These are phyloP conservation scores for Gossypium rotundifolium DNA, from an alignment of 345 rosid genomes.

Conservation along the genomic window DNA sequence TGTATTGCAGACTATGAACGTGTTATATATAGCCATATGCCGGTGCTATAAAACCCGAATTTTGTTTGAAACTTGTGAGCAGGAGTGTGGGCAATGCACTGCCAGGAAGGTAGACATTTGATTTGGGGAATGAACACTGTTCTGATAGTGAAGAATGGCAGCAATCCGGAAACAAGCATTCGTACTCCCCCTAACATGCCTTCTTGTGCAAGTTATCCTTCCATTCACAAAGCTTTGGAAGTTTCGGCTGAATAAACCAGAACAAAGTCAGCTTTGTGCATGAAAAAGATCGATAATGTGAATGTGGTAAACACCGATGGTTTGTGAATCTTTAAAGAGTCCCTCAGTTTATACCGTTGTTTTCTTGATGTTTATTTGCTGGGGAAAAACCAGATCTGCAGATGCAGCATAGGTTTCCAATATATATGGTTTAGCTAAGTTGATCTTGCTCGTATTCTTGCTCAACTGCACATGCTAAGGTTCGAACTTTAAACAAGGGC, in stretches of 20 bases:
- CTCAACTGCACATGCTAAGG: not conserved
- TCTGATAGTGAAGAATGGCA: conserved; percentile 32
- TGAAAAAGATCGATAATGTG: too few relatives aligned
- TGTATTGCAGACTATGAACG: not conserved
- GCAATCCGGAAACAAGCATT: not conserved
- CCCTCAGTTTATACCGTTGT: not conserved
- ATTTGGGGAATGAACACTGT: conserved; percentile 40
- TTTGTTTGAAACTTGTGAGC: not conserved
- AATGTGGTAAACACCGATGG: too few relatives aligned
- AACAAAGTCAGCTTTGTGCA: conserved; percentile 61
- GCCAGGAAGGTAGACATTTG: conserved; percentile 34
- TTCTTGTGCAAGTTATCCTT: not conserved
- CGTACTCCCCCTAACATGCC: conserved; percentile 11
- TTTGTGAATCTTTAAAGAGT: not conserved
- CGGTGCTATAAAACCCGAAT: not conserved
- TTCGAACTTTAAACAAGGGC: not conserved
- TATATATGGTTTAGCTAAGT: too few relatives aligned
- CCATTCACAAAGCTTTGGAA: not conserved
- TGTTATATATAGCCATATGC: not conserved
- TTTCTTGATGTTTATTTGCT: not conserved
- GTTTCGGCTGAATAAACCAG: conserved; percentile 28
- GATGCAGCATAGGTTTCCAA: too few relatives aligned
- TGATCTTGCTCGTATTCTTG: too few relatives aligned
- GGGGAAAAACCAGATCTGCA: too few relatives aligned
- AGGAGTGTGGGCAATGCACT: conserved; percentile 32